Evolutionary conservation across 306 rosid species (phyloP), one percentile per base, ranked within the genome.

Genomic region (Quercus bicolor): DNA sequence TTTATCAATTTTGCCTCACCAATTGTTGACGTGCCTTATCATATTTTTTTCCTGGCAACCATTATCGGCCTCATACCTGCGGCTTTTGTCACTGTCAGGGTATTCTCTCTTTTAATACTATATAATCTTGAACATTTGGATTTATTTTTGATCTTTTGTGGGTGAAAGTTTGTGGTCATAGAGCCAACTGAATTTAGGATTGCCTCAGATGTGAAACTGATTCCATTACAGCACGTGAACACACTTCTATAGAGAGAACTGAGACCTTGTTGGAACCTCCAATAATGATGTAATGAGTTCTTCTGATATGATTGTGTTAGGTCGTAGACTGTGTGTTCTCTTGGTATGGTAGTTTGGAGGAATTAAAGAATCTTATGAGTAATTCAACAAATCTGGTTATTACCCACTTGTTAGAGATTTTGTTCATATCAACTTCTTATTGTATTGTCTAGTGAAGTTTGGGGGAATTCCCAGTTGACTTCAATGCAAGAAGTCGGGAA

Each of bases 1-100:
- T 95, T 95, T 72, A 95, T 95, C 84, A 95, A 95, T 74, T 86
- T 95, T 43, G 99, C 99, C 18, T 95, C 99, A 19, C 99, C 99
- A 14, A 93, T 95, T 7, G 99, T 95, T 56, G 96, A 95, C 65
- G 99, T 95, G 77, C 99, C 99, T 19, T 95, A 93, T 84, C 97
- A 83, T 79, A 89, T 79, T 71, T 95, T 95, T 94, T 86, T 93
- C 77, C 33, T 93, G 6, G 98, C 83, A 77, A 95, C 99, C 52
- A 78, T 87, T 20, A 80, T 95, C 66, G 99, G 99, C 61, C 91
- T 95, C 71, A 90, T 95, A 71, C 99, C 99, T 10, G 98, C 98
- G 51, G 94, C 99, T 37, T 95, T 85, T 72, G 91, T 95, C 80
- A 95, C 99, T 54, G 99, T 95, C 88, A 91, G 79, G 98, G 99